Evolutionary conservation across 495 filamentous ascomycete genomes (phyloP).

Genomic region (Evernia prunastri): DNA sequence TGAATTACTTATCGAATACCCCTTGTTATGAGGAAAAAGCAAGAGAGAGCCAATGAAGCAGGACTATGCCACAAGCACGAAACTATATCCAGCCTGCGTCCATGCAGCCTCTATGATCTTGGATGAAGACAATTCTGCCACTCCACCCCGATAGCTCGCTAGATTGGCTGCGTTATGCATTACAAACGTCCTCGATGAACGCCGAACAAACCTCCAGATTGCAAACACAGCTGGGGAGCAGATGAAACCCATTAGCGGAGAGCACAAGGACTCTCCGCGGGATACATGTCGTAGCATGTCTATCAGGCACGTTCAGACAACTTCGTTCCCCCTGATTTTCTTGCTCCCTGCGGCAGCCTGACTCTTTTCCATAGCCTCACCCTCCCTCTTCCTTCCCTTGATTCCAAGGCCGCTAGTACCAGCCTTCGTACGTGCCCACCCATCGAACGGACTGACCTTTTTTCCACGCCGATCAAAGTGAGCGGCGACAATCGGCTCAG

Average conservation of each 20-base stretch:
- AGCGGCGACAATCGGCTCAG: constrained; percentile 19
- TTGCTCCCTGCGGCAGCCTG: constrained; percentile 29
- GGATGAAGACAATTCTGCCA: neutral
- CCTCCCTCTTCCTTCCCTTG: constrained; percentile 41
- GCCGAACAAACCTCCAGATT: neutral
- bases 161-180: neutral
- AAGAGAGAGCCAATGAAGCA: constrained; percentile 1
- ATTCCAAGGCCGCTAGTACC: constrained; percentile 13
- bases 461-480: constrained; percentile 22
- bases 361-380: constrained; percentile 31
- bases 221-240: neutral
- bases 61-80: neutral
- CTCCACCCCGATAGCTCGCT: neutral
- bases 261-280: neutral
- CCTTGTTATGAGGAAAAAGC: constrained; percentile 7
- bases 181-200: neutral
- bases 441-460: constrained; percentile 58
- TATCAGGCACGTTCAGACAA: neutral
- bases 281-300: neutral
- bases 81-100: neutral
- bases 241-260: neutral
- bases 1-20: neutral
- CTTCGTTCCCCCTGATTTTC: constrained; percentile 9
- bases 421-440: constrained; percentile 58
- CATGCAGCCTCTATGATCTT: neutral